These are phyloP conservation scores for Abelmoschus esculentus DNA, from an alignment of 345 rosid species.

Conservation along the genomic window DNA sequence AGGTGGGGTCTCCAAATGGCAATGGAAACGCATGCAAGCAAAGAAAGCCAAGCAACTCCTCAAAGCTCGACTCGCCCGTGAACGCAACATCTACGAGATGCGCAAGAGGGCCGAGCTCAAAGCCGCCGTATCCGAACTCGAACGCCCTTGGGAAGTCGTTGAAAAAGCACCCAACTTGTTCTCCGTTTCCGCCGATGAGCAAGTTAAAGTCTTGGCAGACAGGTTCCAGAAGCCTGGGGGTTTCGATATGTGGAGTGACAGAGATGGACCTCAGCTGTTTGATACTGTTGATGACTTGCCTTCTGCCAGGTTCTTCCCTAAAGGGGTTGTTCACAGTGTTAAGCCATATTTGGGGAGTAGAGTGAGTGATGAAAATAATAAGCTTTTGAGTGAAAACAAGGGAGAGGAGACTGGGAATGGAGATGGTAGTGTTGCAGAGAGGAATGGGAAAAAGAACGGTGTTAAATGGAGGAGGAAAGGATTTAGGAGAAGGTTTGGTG, in stretches of 20 bases:
- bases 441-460: slow-evolving; percentile 13
- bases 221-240: slow-evolving; percentile 89
- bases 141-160: slow-evolving; percentile 81
- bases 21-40: slow-evolving; percentile 90
- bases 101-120: slow-evolving; percentile 86
- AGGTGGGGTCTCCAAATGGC: slow-evolving; percentile 88
- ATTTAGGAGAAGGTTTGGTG: slow-evolving; percentile 6
- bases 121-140: slow-evolving; percentile 79
- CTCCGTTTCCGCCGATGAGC: slow-evolving; percentile 76
- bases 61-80: slow-evolving; percentile 63
- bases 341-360: slow-evolving; percentile 36
- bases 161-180: slow-evolving; percentile 59
- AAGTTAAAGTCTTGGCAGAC: slow-evolving; percentile 77
- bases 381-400: neutral
- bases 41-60: slow-evolving; percentile 84
- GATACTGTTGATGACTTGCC: slow-evolving; percentile 50
- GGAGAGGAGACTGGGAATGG: neutral
- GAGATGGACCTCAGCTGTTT: slow-evolving; percentile 66
- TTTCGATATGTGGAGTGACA: slow-evolving; percentile 69
- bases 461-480: slow-evolving; percentile 22
- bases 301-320: slow-evolving; percentile 79
- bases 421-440: neutral
- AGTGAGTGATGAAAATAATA: neutral
- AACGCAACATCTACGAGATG: slow-evolving; percentile 88
- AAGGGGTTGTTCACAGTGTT: slow-evolving; percentile 76